Base-by-base conservation (phyloP, 805 yeast genomes). In the Saccharomycopsis oosterbeekiorum region DNA sequence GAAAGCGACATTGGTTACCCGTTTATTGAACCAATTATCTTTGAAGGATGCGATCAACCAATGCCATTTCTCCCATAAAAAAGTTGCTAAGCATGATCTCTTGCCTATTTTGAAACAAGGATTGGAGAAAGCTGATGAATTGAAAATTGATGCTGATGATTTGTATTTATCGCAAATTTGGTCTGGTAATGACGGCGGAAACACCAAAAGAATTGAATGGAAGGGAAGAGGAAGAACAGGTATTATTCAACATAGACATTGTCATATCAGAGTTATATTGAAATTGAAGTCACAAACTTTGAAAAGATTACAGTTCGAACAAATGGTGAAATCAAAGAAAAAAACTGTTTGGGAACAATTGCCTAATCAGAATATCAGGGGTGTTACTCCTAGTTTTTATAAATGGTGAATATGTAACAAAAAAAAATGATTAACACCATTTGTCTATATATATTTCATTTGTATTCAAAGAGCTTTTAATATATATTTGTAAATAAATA, bases 201-300 rank as follows among this genome's bases (percentile, higher is more conserved):
- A 87, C 85, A 68, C 70, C 36, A 85, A 83, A 71, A 81, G 94
- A 71, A 73, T 84, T 10, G 97, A 93, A 67, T 79, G 80, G 70
- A 91, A 90, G 76, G 97, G 94, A 65, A 84, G 98, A 76, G 97
- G 97, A 65, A 83, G 97, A 73, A 78, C 82, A 21, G 98, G 98
- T 70, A 74, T 88, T 61, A 80, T 88, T 58, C 80, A 78, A 39
- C 94, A 89, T 69, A 84, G 88, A 64, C 87, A 81, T 71, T 84
- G 90, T 59, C 96, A 93, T 73, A 83, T 92, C 39, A 84, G 86
- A 75, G 88, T 89, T 55, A 79, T 93, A 62, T 76, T 93, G 62
- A 86, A 84, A 71, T 47, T 47, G 34, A 80, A 89, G 4, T 78
- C 82, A 55, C 83, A 82, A 65, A 88, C 96, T 14, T 75, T 78